phyloP scores from a whole-genome alignment of 1,139 yeast genomes.

The Taphrina communis region DNA sequence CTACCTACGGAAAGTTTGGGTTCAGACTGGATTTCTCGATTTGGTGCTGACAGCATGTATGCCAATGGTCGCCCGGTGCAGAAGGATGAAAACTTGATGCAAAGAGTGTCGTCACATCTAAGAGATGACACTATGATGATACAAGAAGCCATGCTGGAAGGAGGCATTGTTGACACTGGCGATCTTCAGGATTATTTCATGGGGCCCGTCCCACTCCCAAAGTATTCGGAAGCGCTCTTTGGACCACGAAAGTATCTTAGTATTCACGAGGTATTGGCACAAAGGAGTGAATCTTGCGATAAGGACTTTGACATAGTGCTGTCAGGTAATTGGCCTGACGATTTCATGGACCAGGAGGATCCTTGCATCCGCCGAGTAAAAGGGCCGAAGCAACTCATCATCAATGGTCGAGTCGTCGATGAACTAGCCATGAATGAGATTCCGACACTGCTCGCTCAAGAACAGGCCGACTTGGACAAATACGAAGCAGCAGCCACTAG shows the following conservation, averaged over 20 bases:
- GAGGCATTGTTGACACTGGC: constrained; percentile 46
- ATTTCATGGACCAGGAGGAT: neutral
- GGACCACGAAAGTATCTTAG: constrained; percentile 28
- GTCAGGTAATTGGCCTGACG: constrained; percentile 32
- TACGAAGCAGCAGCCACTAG: constrained; percentile 27
- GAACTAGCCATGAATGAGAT: constrained; percentile 22
- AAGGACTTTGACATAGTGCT: constrained; percentile 24
- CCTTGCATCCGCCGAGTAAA: constrained; percentile 23
- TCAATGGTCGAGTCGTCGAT: constrained; percentile 35
- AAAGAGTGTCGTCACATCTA: constrained; percentile 52
- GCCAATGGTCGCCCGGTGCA: constrained; percentile 69
- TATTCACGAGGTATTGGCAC: constrained; percentile 12
- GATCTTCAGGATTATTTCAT: constrained; percentile 46
- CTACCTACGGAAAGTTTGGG: neutral
- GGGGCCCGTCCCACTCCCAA: constrained; percentile 18
- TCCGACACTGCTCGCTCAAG: constrained; percentile 38
- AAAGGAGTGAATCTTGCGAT: constrained; percentile 5
- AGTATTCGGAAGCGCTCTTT: constrained; percentile 31
- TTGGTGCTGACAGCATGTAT: constrained; percentile 59
- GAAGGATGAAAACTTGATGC: constrained; percentile 55
- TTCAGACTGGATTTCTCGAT: constrained; percentile 25
- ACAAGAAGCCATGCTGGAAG: constrained; percentile 47
- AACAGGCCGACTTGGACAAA: constrained; percentile 21
- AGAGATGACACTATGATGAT: constrained; percentile 49
- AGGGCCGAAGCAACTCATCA: constrained; percentile 28